phyloP scores from a whole-genome alignment of 192 early-diverging fungal genomes.

The Gamsiella multidivaricata region DNA sequence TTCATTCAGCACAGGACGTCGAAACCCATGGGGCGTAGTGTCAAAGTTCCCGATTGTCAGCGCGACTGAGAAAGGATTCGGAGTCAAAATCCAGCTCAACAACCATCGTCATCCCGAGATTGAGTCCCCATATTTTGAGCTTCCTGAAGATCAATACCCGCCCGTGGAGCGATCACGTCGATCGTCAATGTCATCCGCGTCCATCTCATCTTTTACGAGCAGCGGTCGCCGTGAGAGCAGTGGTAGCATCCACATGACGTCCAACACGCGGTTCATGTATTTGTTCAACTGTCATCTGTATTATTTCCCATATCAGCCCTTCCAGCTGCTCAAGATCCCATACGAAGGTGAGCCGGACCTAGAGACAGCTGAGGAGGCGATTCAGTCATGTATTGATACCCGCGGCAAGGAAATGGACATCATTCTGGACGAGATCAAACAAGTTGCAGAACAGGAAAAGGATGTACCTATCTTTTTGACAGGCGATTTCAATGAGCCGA shows the following conservation, averaged over 20 bases:
- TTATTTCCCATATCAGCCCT: constrained; percentile 57
- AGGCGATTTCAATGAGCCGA: constrained; percentile 57
- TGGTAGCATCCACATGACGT: neutral
- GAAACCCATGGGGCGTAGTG: constrained; percentile 55
- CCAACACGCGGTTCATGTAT: constrained; percentile 47
- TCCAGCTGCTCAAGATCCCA: constrained; percentile 54
- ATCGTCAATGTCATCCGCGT: neutral
- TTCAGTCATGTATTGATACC: constrained; percentile 34
- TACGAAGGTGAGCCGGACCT: constrained; percentile 43
- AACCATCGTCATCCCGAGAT: constrained; percentile 45
- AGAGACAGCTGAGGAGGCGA: constrained; percentile 39
- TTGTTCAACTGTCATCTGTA: constrained; percentile 55
- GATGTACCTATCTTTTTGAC: constrained; percentile 52
- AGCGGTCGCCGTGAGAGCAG: neutral
- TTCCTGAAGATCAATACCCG: constrained; percentile 25
- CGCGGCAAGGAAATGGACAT: constrained; percentile 49
- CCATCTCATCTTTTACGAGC: neutral
- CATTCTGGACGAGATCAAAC: constrained; percentile 33
- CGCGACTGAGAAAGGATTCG: constrained; percentile 43
- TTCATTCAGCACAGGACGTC: constrained; percentile 8
- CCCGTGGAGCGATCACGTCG: constrained; percentile 1
- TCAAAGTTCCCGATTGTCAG: constrained; percentile 51
- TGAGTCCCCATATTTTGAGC: constrained; percentile 10
- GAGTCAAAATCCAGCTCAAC: constrained; percentile 54
- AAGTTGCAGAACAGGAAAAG: constrained; percentile 28